Base-by-base conservation (phyloP, 2,329 filamentous ascomycete species). In the Epichloe glyceriae region DNA sequence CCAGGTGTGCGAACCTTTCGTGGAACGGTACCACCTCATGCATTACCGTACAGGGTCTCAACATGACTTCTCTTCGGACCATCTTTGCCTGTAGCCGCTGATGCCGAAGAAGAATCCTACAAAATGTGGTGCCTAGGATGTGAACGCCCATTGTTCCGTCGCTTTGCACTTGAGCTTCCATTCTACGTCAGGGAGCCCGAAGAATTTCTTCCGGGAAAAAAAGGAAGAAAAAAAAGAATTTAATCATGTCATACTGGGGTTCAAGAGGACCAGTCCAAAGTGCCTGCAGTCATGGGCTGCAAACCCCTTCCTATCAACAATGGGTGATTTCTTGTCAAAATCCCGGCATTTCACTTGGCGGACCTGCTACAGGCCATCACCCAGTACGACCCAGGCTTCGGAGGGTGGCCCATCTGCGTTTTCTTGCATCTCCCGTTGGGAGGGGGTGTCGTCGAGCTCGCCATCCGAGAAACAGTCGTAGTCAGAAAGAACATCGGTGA, bases 331-430 rank as follows among this genome's bases (percentile, higher is more conserved):
- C 46, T 54, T 52, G 53, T 58, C 57, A 53, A 61, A 60, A 61
- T 58, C 60, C 62, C 55, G 53, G 53, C 52, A 57, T 57, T 48
- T 50, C 53, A 56, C 58, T 53, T 47, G 57, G 62, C 65, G 67
- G 67, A 70, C 67, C 61, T 72, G 68, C 62, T 73, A 68, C 67
- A 64, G 71, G 69, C 65, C 71, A 65, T 72, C 69, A 60, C 65
- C 67, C 57, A 73, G 61, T 61, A 73, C 62, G 37, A 72, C 64
- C 70, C 70, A 73, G 54, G 65, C 59, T 41, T 66, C 68, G 22
- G 62, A 58, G 49, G 57, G 58, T 37, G 60, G 56, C 44, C 58
- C 52, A 49, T 59, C 57, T 54, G 59, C 57, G 55, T 57, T 51
- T 44, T 65, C 62, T 47, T 55, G 53, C 46, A 64, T 56, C 57